phyloP scores from a whole-genome alignment of 2,329 filamentous ascomycete species.

The Colletotrichum truncatum region DNA sequence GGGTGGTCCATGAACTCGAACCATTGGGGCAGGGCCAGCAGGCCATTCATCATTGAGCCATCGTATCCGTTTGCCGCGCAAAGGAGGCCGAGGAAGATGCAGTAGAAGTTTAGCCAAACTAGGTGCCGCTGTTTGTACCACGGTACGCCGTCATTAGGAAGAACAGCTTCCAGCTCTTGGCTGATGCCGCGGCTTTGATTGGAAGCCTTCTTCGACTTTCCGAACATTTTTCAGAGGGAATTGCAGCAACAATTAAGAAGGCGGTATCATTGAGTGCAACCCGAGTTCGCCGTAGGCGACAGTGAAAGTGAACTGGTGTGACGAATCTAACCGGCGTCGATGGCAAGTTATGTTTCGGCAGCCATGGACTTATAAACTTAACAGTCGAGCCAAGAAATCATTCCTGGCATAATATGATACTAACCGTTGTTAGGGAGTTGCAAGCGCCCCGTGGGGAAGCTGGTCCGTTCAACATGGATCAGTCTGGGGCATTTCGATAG shows the following conservation, averaged over 20 bases:
- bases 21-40: slow-evolving; percentile 61
- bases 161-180: slow-evolving; percentile 1
- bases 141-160: background rate
- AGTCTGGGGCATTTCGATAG: background rate
- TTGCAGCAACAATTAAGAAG: background rate
- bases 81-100: background rate
- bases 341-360: no score
- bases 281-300: no score
- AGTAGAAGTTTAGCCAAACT: slow-evolving; percentile 13
- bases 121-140: slow-evolving; percentile 20
- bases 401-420: background rate
- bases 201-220: background rate
- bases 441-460: background rate
- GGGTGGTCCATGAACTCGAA: slow-evolving; percentile 14
- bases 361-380: no score
- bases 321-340: no score
- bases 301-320: no score
- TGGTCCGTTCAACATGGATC: background rate
- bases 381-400: no score
- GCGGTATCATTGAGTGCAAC: background rate
- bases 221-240: background rate
- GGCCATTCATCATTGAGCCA: slow-evolving; percentile 63
- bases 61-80: slow-evolving; percentile 47
- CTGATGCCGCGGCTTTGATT: slow-evolving; percentile 12
- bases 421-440: background rate